Percentiles rank a stretch among this genome's conserved stretches.
Evolutionary conservation across 2,329 filamentous ascomycete genomes (phyloP).

Genomic region (Pestalotiopsis sp.): DNA sequence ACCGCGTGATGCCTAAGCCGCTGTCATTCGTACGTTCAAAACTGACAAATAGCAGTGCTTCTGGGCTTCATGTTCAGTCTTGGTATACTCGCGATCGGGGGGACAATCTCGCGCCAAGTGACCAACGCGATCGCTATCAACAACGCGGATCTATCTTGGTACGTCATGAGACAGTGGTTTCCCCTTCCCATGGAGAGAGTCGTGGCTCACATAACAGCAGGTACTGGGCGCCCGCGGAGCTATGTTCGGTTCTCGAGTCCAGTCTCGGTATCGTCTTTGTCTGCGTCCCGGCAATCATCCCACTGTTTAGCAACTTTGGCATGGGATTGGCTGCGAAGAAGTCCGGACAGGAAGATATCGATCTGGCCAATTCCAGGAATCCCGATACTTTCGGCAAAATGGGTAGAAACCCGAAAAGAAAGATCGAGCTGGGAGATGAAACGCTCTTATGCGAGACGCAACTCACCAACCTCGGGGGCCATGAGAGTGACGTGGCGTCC

Average conservation of each 20-base stretch:
- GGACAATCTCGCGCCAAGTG: background rate
- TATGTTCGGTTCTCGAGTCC: background rate
- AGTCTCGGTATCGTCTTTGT: background rate
- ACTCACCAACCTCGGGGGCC: background rate
- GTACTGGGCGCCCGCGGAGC: background rate
- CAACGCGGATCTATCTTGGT: background rate
- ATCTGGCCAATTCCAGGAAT: background rate
- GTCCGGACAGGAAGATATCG: background rate
- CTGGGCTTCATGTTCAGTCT: constrained; percentile 1
- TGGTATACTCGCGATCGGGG: background rate
- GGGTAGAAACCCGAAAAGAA: background rate
- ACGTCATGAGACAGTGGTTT: background rate
- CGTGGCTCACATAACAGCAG: background rate
- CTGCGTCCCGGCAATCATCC: background rate
- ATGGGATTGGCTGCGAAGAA: background rate
- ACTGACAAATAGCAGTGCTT: background rate
- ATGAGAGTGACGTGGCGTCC: background rate
- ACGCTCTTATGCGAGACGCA: background rate
- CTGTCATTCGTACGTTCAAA: background rate
- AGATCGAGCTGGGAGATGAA: background rate
- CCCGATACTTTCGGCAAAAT: background rate
- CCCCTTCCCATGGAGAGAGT: background rate
- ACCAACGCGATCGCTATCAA: background rate
- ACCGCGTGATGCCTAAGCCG: background rate
- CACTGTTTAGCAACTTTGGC: background rate